These are phyloP conservation scores for Irpex sp. DNA, from an alignment of 1,284 basidiomycete species.

Conservation along the genomic window DNA sequence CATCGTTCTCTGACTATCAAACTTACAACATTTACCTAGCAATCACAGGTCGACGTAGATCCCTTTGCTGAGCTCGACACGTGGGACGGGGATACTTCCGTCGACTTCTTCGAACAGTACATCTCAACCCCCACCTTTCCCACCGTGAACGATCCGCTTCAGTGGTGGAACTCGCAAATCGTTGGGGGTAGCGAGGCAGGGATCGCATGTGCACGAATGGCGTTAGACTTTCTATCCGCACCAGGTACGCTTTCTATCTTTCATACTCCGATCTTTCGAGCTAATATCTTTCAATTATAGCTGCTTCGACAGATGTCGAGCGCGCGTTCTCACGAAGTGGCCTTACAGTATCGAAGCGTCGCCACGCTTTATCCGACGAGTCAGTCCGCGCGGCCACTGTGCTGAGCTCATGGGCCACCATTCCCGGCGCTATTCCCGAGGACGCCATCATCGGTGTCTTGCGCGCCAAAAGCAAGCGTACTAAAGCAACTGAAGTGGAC, in stretches of 20 bases:
- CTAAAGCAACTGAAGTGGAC: background rate
- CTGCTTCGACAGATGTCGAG: background rate
- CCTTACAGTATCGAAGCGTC: too few relatives aligned
- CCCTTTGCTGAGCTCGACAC: background rate
- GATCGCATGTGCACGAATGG: background rate
- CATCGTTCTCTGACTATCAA: background rate
- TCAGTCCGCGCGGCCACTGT: too few relatives aligned
- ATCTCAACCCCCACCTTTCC: background rate
- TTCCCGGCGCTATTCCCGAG: background rate
- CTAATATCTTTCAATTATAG: background rate
- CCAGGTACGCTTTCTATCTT: constrained; percentile 1
- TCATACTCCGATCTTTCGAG: background rate
- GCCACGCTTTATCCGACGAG: too few relatives aligned
- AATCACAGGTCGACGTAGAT: background rate
- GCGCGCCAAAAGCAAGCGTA: background rate
- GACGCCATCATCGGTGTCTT: background rate
- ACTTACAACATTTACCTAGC: background rate
- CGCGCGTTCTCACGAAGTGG: background rate
- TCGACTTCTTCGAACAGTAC: background rate
- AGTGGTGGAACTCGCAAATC: background rate
- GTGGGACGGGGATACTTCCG: background rate
- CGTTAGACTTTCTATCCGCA: constrained; percentile 2
- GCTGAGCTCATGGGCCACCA: background rate
- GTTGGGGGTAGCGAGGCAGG: background rate
- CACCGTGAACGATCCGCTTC: background rate